Conservation (phyloP, 2,329 filamentous ascomycete species). For the Aspergillus sp. region DNA sequence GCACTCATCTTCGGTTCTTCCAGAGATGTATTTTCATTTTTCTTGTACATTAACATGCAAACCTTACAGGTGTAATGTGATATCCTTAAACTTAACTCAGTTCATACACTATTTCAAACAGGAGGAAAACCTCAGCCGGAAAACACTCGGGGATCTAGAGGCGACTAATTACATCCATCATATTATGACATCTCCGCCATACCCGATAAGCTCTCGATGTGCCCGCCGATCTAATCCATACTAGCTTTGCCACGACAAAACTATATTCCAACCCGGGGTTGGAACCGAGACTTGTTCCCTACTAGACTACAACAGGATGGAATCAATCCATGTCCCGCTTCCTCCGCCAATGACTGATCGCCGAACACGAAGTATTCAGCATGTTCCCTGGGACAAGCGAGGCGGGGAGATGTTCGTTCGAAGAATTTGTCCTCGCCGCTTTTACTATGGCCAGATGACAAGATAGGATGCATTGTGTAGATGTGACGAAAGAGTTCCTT, state of each 20-base stretch:
- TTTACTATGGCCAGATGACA: too few relatives aligned
- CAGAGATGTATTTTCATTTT: constrained; percentile 18
- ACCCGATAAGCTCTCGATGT: not conserved
- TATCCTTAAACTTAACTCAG: not conserved
- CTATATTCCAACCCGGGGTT: too few relatives aligned
- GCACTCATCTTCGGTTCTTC: constrained; percentile 11
- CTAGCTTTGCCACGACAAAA: not conserved
- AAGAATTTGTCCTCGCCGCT: too few relatives aligned
- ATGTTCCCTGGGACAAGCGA: too few relatives aligned
- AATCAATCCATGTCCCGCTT: not conserved
- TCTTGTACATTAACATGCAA: constrained; percentile 40
- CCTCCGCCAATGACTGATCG: too few relatives aligned
- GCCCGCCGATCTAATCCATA: not conserved
- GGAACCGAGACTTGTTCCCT: not conserved
- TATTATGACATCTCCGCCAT: not conserved
- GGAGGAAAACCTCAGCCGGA: too few relatives aligned
- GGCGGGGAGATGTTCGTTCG: too few relatives aligned
- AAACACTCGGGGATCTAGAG: too few relatives aligned
- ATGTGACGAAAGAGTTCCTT: too few relatives aligned
- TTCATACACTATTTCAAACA: not conserved
- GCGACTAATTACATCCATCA: too few relatives aligned
- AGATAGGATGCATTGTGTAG: too few relatives aligned
- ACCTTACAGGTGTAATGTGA: constrained; percentile 34
- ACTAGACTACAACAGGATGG: not conserved
- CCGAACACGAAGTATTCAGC: too few relatives aligned